Base-by-base conservation (phyloP, 2,329 filamentous ascomycete genomes). In the Botrytis fabae region DNA sequence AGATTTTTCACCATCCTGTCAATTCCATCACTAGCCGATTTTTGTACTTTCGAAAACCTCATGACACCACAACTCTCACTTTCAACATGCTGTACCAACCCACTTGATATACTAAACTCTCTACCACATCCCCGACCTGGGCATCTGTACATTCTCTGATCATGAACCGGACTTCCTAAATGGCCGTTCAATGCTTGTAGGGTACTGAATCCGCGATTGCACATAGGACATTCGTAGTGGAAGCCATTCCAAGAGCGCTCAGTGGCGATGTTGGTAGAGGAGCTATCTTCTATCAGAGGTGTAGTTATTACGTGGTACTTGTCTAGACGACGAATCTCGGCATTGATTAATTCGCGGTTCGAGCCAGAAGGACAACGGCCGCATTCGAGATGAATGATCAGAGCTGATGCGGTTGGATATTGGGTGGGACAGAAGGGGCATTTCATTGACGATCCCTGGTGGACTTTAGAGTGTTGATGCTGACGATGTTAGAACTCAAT, bases 341-440 rank as follows among this genome's bases (percentile, higher is more conserved):
- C 74, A 78, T 86, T 85, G 6, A 91, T 82, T 4, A 75, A 79
- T 16, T 87, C 84, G 16, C 86, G 85, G 77, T 86, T 84, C 2
- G 90, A 61, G 4, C 75, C 71, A 0, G 78, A 80, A 0, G 86
- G 86, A 0, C 79, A 79, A 0, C 83, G 83, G 69, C 89, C 92
- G 0, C 82, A 80, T n/a, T 86, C 85, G 0, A 77, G 80, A 75
- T 92, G 90, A 0, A 91, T 92, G 88, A 77, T 89, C 83, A 91
- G 75, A 6, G 88, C 89, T 1, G 85, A 87, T 2, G 88, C 87
- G 0, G 85, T 85, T 16, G 84, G 81, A 74, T 83, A 88, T 4
- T 14, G 42, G 2, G 64, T 73, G 51, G 82, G 78, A 80, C 90
- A 92, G 77, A 88, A 91, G 0, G 86, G 89, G 69, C 90, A 92